Conservation (phyloP, 2,329 filamentous ascomycete genomes). For the Dactylellina haptotyla region DNA sequence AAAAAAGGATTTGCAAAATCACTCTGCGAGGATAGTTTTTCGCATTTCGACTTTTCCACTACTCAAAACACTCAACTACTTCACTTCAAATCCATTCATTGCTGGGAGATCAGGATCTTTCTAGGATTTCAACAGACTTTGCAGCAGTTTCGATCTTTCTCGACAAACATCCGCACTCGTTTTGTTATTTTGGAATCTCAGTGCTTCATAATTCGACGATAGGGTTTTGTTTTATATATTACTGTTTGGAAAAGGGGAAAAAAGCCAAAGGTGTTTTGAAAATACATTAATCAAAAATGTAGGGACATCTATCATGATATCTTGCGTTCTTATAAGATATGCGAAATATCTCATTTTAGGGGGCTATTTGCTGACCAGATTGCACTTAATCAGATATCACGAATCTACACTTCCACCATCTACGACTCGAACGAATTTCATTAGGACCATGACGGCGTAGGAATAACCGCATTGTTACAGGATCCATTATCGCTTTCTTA, state of each 20-base stretch:
- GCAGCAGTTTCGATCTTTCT: not conserved
- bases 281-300: conserved; percentile 25
- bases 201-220: conserved; percentile 26
- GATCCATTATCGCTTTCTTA: conserved; percentile 20
- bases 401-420: conserved; percentile 23
- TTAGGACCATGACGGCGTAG: conserved; percentile 52
- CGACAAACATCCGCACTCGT: not conserved
- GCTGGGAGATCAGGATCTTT: conserved; percentile 53
- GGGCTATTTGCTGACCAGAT: conserved; percentile 14
- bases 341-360: not conserved
- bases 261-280: conserved; percentile 22
- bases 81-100: conserved; percentile 43
- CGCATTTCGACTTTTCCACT: conserved; percentile 17
- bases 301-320: not conserved
- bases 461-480: conserved; percentile 16
- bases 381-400: conserved; percentile 35
- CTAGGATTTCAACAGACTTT: conserved; percentile 25
- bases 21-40: conserved; percentile 51
- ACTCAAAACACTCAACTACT: conserved; percentile 24
- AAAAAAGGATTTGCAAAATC: conserved; percentile 28
- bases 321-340: not conserved
- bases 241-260: conserved; percentile 33
- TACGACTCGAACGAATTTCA: conserved; percentile 37
- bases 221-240: conserved; percentile 31
- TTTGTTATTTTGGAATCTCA: not conserved